These are phyloP conservation scores for Balakata baccata DNA, from an alignment of 345 rosid species.

Conservation along the genomic window DNA sequence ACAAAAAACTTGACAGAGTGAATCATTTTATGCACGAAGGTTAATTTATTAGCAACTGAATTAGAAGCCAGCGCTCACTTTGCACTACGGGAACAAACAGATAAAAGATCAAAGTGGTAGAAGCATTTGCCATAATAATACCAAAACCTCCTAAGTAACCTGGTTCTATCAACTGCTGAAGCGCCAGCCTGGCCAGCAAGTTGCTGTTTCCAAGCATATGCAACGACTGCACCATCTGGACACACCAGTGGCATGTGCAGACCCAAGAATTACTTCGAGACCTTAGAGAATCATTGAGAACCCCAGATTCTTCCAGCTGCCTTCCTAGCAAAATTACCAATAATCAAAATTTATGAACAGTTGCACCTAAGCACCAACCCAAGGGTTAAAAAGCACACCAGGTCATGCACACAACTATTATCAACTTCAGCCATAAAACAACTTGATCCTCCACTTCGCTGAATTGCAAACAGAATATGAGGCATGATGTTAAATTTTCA, in stretches of 20 bases:
- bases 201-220: constrained; percentile 97
- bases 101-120: not conserved
- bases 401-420: not conserved
- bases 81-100: not conserved
- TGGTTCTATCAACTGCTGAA: constrained; percentile 93
- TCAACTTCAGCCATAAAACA: not conserved
- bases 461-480: not conserved
- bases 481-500: no score
- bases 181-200: constrained; percentile 99
- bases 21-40: not conserved
- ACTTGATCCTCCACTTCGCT: not conserved
- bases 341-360: constrained; percentile 2
- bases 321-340: constrained; percentile 48
- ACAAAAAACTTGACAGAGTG: not conserved
- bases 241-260: constrained; percentile 93
- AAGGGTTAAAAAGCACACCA: not conserved
- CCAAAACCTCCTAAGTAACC: constrained; percentile 36
- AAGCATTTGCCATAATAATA: not conserved
- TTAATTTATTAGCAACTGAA: not conserved
- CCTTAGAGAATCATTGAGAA: constrained; percentile 67
- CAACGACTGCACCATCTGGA: constrained; percentile 97
- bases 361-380: not conserved
- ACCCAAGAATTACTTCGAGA: constrained; percentile 82
- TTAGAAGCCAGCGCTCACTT: no score
- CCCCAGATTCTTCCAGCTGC: constrained; percentile 86